phyloP scores from a whole-genome alignment of 2,329 filamentous ascomycete genomes.

The Ceratocystiopsis sp. region DNA sequence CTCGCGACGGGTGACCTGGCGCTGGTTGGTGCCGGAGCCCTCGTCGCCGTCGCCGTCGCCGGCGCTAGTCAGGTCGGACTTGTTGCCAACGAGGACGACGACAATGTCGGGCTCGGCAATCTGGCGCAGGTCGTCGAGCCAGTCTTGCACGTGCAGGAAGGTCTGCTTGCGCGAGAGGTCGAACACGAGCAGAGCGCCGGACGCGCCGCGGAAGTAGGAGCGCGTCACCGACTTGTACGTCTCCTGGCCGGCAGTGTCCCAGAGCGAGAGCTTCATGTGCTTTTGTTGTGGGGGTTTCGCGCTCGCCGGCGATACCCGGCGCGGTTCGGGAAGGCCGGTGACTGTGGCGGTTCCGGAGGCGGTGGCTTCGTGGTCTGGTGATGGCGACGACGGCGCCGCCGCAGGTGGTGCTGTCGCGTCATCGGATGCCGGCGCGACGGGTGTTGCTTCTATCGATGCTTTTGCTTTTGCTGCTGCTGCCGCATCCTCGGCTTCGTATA shows the following conservation, averaged over 20 bases:
- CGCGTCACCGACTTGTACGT: conserved; percentile 94
- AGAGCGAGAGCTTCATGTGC: conserved; percentile 86
- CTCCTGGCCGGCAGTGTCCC: conserved; percentile 94
- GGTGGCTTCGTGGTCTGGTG: not conserved
- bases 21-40: conserved; percentile 37
- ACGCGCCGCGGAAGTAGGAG: conserved; percentile 75
- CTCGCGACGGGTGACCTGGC: conserved; percentile 68
- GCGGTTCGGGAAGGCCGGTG: conserved; percentile 35
- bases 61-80: conserved; percentile 54
- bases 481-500: conserved; percentile 9
- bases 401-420: too few species aligned
- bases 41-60: conserved; percentile 21
- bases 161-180: conserved; percentile 78
- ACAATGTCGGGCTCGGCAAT: conserved; percentile 95
- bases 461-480: conserved; percentile 10
- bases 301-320: conserved; percentile 8
- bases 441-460: conserved; percentile 7
- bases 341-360: conserved; percentile 4
- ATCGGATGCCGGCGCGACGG: conserved; percentile 4
- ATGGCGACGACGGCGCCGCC: too few species aligned
- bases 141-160: conserved; percentile 76
- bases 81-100: conserved; percentile 89
- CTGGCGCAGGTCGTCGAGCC: conserved; percentile 83
- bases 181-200: conserved; percentile 67
- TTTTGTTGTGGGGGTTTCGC: conserved; percentile 29